These are phyloP conservation scores for Morella rubra DNA, from an alignment of 306 rosid genomes.

Conservation along the genomic window DNA sequence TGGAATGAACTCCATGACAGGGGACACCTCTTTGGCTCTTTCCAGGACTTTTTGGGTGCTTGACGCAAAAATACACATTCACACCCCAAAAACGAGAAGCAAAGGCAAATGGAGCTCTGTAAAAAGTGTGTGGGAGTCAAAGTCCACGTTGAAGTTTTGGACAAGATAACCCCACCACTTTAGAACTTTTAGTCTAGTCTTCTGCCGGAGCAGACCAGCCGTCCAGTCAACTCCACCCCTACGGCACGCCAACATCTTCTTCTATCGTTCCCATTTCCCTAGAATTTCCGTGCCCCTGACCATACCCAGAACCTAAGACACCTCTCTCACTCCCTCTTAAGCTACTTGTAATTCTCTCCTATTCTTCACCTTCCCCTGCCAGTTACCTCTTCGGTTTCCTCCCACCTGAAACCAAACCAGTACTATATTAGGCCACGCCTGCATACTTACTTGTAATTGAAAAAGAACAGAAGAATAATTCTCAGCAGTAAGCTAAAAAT, in stretches of 20 bases:
- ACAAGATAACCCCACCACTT: no score
- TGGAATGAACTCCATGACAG: not conserved
- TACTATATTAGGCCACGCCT: not conserved
- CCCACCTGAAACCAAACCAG: conserved; percentile 25
- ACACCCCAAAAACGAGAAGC: not conserved
- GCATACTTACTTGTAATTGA: not conserved
- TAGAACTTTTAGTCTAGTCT: conserved; percentile 1
- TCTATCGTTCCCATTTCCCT: not conserved
- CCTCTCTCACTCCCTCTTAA: not conserved
- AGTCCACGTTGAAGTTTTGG: not conserved
- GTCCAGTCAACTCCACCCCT: conserved; percentile 39
- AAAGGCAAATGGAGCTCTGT: not conserved
- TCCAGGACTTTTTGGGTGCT: not conserved
- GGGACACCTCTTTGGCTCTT: not conserved
- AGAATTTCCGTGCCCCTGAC: conserved; percentile 5
- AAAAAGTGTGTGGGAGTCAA: not conserved
- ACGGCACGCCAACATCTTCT: not conserved
- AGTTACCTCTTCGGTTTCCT: not conserved
- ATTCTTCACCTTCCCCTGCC: not conserved
- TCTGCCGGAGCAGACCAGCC: conserved; percentile 9
- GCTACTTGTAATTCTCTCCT: conserved; percentile 4
- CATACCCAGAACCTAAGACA: not conserved
- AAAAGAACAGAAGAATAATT: conserved; percentile 6
- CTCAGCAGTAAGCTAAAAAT: conserved; percentile 25
- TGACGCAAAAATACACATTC: not conserved